Evolutionary conservation across 1,139 yeast genomes (phyloP), one percentile per base, ranked within the genome.

Genomic region (Zygotorulaspora mrakii): DNA sequence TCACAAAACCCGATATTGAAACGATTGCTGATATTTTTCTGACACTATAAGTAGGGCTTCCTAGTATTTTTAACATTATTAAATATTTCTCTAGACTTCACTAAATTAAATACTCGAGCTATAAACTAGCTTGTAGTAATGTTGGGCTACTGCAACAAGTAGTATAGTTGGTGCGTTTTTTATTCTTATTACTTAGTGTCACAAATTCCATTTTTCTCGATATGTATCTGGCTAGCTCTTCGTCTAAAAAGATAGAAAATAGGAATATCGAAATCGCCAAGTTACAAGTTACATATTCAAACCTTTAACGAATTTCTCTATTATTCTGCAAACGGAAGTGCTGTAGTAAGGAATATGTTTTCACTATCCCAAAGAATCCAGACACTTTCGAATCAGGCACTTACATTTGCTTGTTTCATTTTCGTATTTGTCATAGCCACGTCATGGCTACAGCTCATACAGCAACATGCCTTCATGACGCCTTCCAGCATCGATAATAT

Each of bases 1-100:
- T 72, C 66, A 80, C 69, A 58, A 76, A 64, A 28, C 82, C 85
- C 11, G 79, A 75, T 6, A 77, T 53, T 52, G 77, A 69, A 24
- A 83, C 66, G 35, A 77, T 70, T 26, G 58, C 48, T 27, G 77
- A 70, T 41, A 76, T 73, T 33, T 68, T 54, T 40, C 61, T 62
- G 24, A 71, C 68, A 55, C 68, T 72, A 52, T 66, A 62, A 9
- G 46, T 37, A 3, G 46, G 46, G 40, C 17, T 30, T 33, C 24
- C 30, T 12, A 35, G 37, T 16, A 8, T 5, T 21, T 9, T 3
- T 11, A 5, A 9, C 12, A 12, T 20, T n/a, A n/a, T n/a, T n/a
- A n/a, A n/a, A n/a, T n/a, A n/a, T n/a, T n/a, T n/a, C n/a, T n/a
- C n/a, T n/a, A n/a, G n/a, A n/a, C n/a, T n/a, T n/a, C n/a, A n/a